Percentiles rank a stretch among this genome's conserved stretches.
Conservation (phyloP, 2,329 filamentous ascomycete species). For the Sarocladiaceae sp. region DNA sequence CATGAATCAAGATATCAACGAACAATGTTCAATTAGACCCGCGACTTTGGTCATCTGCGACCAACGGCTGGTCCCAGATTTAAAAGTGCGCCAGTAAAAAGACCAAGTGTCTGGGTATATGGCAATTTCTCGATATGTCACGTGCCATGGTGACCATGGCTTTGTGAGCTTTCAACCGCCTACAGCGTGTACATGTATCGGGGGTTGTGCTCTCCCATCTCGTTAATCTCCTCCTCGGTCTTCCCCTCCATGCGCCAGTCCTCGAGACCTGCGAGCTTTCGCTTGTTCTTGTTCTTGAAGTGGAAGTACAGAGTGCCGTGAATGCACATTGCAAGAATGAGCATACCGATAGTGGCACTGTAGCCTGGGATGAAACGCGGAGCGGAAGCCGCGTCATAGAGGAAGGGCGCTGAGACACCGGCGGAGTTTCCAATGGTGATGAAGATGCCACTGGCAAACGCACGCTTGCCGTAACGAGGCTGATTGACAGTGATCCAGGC, state of each 20-base stretch:
- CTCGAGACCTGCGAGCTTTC: conserved; percentile 27
- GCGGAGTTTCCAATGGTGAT: conserved; percentile 12
- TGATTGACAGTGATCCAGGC: conserved; percentile 13
- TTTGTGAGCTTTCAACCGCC: too few relatives aligned
- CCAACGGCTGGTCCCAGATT: too few relatives aligned
- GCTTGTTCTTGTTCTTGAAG: conserved; percentile 28
- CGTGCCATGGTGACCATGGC: too few relatives aligned
- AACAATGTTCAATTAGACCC: too few relatives aligned
- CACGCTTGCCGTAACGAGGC: conserved; percentile 12
- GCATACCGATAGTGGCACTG: conserved; percentile 42
- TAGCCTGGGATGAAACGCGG: conserved; percentile 46
- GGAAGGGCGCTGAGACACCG: conserved; percentile 47
- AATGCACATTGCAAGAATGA: conserved; percentile 25
- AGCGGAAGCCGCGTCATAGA: conserved; percentile 36
- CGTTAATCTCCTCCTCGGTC: conserved; percentile 33
- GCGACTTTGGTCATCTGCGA: too few relatives aligned
- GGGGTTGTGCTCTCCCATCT: conserved; percentile 35
- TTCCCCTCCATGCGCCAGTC: conserved; percentile 34
- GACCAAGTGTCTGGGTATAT: too few relatives aligned
- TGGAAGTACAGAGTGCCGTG: conserved; percentile 21
- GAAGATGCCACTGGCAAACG: conserved; percentile 11
- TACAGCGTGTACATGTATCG: conserved; percentile 26
- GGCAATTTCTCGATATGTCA: too few relatives aligned
- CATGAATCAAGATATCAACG: too few relatives aligned
- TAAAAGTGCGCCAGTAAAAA: too few relatives aligned